Evolutionary conservation across 2,329 filamentous ascomycete species (phyloP), one percentile per base, ranked within the genome.

Genomic region (Phaeophleospora eucalypticola): DNA sequence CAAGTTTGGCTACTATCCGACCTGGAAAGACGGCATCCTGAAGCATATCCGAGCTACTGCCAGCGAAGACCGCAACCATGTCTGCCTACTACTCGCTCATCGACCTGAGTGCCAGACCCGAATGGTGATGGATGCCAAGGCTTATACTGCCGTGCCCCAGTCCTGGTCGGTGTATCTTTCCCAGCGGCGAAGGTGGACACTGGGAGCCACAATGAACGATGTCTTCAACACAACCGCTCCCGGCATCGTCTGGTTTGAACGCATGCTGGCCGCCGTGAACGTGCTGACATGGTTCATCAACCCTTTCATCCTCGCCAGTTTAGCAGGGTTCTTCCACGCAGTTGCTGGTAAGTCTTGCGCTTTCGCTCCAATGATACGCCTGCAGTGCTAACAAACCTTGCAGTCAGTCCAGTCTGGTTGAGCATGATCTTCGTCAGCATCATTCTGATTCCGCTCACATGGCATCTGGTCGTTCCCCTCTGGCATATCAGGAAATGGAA

Each of bases 271-370:
- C 4, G 40, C 10, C 17, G 40, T 42, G 15, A 42, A 42, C 40
- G 20, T 32, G 2, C 8, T 18, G n/a, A 42, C 40, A 14, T 42
- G 40, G 40, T 42, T 42, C 40, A 8, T 42, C 14, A 42, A 42
- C 17, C 40, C 40, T 33, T 42, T 42, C 27, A 42, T 42, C 40
- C 19, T 42, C 29, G 40, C 40, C 14, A 10, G 10, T 8, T 32
- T 42, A n/a, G 40, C 10, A 32, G 19, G 40, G 6, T 42, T 42
- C 27, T 33, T 42, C 21, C 15, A 33, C 7, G 40, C 40, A 32
- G 14, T 12, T 8, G 14, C 19, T 24, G 17, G 40, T 42, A 34
- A 42, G 40, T 42, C 12, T 8, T 17, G 15, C 34, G n/a, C 7
- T n/a, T 36, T n/a, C 16, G 14, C 6, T n/a, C 7, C 6, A 36